Base-by-base conservation (phyloP, 2,329 filamentous ascomycete genomes). In the Penicillium nordicum region DNA sequence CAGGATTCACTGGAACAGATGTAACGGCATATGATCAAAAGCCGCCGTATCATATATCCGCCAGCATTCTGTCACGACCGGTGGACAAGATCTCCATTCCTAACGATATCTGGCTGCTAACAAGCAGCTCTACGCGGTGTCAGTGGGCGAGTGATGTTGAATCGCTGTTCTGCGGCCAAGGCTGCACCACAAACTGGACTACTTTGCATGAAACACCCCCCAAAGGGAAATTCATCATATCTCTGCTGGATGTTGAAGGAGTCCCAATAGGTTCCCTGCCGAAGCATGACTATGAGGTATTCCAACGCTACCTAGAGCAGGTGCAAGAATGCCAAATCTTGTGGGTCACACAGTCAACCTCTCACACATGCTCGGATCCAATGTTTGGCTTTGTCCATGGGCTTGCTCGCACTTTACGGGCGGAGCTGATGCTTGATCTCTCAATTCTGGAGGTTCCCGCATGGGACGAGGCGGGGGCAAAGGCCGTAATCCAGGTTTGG, bases 381-480 rank as follows among this genome's bases (percentile, higher is more conserved):
- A 34, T 48, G 3, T 62, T 52, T 23, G 61, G 55, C 1, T 38
- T 60, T 2, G 37, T 53, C 5, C 51, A 58, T 18, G 61, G 61
- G 1, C 43, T 62, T 5, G 53, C 51, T 0, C 60, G 61, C 10
- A 60, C 57, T 11, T 25, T 62, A 8, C 44, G 61, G 2, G 4
- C 12, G 2, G 60, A 63, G 34, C n/a, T 57, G 2, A 16, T 49
- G 7, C 36, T 57, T n/a, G 51, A 59, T 16, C 25, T 62, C 5
- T 43, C 54, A 4, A 52, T 48, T n/a, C n/a, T 63, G 9, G 60
- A 63, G 18, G n/a, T 55, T 16, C 53, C 58, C 1, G 1, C 18
- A 1, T 57, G 53, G 36, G 49, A 62, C 4, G 0, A 2, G 3
- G 18, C 9, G 2, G 14, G 32, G 0, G 18, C 30, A 7, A 27